Conservation (phyloP, 2,329 filamentous ascomycete genomes). For the Trichophyton simii region DNA sequence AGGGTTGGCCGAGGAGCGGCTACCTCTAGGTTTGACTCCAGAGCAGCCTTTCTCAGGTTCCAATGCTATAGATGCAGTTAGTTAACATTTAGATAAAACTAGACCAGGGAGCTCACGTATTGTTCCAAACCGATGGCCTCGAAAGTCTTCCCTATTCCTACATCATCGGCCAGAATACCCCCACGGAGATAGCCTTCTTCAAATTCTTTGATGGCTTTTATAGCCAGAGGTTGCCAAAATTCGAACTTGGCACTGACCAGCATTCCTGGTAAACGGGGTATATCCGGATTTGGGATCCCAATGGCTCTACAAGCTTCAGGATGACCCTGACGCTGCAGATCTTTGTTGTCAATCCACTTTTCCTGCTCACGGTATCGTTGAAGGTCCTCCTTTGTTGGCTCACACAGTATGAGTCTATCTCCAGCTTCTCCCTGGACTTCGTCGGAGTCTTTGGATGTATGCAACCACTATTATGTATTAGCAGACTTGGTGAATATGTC, state of each 20-base stretch:
- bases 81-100: background rate
- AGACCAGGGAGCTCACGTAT: background rate
- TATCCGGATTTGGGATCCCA: background rate
- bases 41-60: background rate
- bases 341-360: background rate
- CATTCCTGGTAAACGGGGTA: background rate
- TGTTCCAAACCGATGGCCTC: slow-evolving; percentile 77
- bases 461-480: background rate
- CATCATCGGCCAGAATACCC: slow-evolving; percentile 85
- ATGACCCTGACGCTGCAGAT: slow-evolving; percentile 1
- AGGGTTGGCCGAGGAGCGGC: background rate
- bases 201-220: slow-evolving; percentile 1
- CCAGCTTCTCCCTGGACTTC: background rate
- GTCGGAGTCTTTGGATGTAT: background rate
- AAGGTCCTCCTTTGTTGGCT: background rate
- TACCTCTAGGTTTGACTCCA: background rate
- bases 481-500: background rate
- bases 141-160: slow-evolving; percentile 96
- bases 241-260: background rate
- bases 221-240: slow-evolving; percentile 2
- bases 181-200: slow-evolving; percentile 33
- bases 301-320: background rate
- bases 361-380: background rate
- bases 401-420: background rate
- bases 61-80: background rate